phyloP scores from a whole-genome alignment of 2,329 filamentous ascomycete genomes.

The Neofusicoccum cordaticola region DNA sequence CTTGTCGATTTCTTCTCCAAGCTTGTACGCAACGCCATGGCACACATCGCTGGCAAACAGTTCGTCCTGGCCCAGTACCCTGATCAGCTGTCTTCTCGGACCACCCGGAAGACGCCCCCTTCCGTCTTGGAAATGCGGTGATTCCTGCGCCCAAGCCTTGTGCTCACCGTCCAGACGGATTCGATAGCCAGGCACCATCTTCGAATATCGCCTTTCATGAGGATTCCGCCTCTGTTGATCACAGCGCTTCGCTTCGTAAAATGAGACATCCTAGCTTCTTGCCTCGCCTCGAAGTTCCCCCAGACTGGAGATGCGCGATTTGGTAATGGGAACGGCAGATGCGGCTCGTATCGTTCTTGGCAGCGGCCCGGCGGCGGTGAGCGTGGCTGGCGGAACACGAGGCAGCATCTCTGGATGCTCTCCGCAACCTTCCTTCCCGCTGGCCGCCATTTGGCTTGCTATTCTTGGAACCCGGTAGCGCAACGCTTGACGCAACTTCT shows the following conservation, averaged over 20 bases:
- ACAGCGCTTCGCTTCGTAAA: background rate
- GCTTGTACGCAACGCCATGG: background rate
- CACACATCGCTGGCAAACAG: background rate
- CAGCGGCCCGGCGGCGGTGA: background rate
- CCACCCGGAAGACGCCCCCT: background rate
- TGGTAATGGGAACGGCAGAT: conserved; percentile 6
- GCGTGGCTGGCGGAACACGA: conserved; percentile 13
- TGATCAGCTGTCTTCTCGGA: background rate
- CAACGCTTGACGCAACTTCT: background rate
- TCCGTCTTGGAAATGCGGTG: background rate
- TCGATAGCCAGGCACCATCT: background rate
- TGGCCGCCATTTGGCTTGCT: background rate
- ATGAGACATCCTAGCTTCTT: background rate
- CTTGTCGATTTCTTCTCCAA: background rate
- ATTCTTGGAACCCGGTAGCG: background rate
- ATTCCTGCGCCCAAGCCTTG: background rate
- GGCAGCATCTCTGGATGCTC: background rate
- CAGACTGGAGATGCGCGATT: background rate
- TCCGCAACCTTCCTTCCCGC: background rate
- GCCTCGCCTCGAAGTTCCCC: background rate
- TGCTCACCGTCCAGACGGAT: background rate
- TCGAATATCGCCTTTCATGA: background rate
- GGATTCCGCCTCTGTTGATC: background rate
- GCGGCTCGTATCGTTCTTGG: conserved; percentile 10
- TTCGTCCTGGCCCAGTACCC: background rate